Conservation (phyloP, 2,329 filamentous ascomycete genomes). For the Botrytis tulipae region DNA sequence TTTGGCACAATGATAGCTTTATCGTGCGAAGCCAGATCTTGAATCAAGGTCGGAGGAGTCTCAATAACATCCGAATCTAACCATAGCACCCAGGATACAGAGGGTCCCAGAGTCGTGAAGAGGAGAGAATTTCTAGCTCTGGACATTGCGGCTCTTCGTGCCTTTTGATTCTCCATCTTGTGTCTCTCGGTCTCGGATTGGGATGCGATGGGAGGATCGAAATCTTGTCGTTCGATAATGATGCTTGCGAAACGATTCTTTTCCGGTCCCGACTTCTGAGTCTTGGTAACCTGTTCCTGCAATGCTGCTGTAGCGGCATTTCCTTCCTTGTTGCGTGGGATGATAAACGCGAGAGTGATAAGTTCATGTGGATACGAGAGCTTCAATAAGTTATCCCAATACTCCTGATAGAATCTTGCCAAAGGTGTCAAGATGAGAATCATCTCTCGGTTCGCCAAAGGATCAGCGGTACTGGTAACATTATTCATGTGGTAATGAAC, state of each 20-base stretch:
- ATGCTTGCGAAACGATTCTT: constrained; percentile 86
- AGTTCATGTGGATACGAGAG: constrained; percentile 90
- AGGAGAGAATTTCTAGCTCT: constrained; percentile 90
- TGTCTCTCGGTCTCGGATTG: constrained; percentile 89
- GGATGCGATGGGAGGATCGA: constrained; percentile 74
- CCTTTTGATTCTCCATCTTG: constrained; percentile 87
- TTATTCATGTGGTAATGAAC: constrained; percentile 94
- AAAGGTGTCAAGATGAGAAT: constrained; percentile 91
- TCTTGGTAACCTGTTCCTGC: constrained; percentile 80
- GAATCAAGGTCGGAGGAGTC: constrained; percentile 78
- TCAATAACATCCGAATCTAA: constrained; percentile 91
- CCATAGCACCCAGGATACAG: constrained; percentile 96
- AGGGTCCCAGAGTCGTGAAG: constrained; percentile 89
- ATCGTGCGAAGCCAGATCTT: constrained; percentile 85
- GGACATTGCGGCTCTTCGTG: constrained; percentile 83
- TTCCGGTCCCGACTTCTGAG: constrained; percentile 73
- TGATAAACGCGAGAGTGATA: constrained; percentile 93
- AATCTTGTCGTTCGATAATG: constrained; percentile 93
- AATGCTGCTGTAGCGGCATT: constrained; percentile 80
- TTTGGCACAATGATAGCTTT: constrained; percentile 93
- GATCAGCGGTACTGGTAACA: constrained; percentile 76
- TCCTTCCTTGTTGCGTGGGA: constrained; percentile 89
- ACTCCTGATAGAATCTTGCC: constrained; percentile 87
- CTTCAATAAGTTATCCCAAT: constrained; percentile 89
- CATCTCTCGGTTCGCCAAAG: constrained; percentile 76